These are phyloP conservation scores for Ascobolus immersus DNA, from an alignment of 495 filamentous ascomycete genomes.

Conservation along the genomic window DNA sequence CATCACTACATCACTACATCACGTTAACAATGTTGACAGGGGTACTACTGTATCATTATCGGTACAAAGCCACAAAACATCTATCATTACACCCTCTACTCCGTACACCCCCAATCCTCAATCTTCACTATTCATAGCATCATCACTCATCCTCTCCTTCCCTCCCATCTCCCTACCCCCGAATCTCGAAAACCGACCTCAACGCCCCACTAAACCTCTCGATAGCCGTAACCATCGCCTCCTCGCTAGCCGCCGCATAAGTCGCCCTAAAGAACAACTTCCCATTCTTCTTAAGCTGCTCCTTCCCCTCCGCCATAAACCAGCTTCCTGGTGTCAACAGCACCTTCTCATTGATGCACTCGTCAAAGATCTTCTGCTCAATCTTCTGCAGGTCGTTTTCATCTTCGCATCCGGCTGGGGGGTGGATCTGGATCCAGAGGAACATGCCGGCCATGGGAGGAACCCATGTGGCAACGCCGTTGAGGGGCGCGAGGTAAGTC, in stretches of 20 bases:
- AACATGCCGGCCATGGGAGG: constrained; percentile 91
- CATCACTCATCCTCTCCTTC: too few relatives aligned
- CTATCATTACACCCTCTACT: too few relatives aligned
- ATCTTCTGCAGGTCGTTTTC: constrained; percentile 39
- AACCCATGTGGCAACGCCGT: constrained; percentile 56
- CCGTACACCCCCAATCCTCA: too few relatives aligned
- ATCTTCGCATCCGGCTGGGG: constrained; percentile 38
- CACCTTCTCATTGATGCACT: constrained; percentile 41
- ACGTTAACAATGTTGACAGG: too few relatives aligned
- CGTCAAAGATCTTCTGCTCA: constrained; percentile 64
- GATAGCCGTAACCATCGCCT: constrained; percentile 58
- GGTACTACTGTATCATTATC: too few relatives aligned
- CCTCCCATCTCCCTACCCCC: constrained; percentile 5
- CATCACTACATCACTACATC: too few relatives aligned
- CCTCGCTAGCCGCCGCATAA: constrained; percentile 51
- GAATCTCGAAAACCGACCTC: constrained; percentile 32
- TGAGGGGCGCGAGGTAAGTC: constrained; percentile 45
- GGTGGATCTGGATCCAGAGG: constrained; percentile 67
- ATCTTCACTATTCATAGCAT: too few relatives aligned
- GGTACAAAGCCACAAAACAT: too few relatives aligned
- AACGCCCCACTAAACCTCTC: constrained; percentile 47
- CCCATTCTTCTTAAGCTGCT: constrained; percentile 17
- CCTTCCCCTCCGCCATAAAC: constrained; percentile 44
- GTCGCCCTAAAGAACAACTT: constrained; percentile 69
- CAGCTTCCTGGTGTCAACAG: constrained; percentile 62